A percentile compares a stretch with the other conserved stretches of the same genome.
Conservation (phyloP, 2,329 filamentous ascomycete genomes). For the Coniochaeta sp. region DNA sequence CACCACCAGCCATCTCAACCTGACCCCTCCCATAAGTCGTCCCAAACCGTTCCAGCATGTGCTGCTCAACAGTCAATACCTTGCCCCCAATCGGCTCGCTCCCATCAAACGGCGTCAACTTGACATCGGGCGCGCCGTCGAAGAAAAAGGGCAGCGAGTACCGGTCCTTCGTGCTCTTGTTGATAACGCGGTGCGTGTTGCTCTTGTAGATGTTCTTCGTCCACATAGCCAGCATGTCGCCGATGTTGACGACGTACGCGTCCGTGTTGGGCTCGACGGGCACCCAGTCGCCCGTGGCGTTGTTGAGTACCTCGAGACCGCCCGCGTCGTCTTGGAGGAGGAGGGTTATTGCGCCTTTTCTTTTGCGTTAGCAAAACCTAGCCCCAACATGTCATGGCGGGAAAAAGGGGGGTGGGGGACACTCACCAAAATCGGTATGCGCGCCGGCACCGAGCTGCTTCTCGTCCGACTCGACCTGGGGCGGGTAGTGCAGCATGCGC, state of each 20-base stretch:
- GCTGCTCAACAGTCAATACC: conserved; percentile 21
- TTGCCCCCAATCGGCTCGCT: conserved; percentile 15
- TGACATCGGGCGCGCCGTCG: conserved; percentile 41
- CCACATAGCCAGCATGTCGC: conserved; percentile 41
- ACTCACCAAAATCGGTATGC: conserved; percentile 48
- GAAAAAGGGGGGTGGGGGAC: conserved; percentile 49
- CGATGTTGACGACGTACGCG: conserved; percentile 45
- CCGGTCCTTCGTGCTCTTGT: conserved; percentile 39
- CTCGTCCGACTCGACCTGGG: conserved; percentile 25
- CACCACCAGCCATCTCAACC: neutral
- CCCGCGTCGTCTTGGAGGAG: conserved; percentile 43
- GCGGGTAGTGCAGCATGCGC: conserved; percentile 42
- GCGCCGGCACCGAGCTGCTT: conserved; percentile 32
- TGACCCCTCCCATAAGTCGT: neutral
- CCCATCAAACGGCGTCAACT: conserved; percentile 23
- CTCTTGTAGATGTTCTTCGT: conserved; percentile 46
- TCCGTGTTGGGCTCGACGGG: conserved; percentile 33
- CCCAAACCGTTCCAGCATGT: conserved; percentile 23
- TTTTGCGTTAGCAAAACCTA: no score
- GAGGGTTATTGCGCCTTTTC: conserved; percentile 37
- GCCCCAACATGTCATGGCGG: neutral
- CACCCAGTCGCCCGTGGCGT: conserved; percentile 34
- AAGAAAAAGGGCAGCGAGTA: conserved; percentile 53
- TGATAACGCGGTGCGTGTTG: conserved; percentile 49
- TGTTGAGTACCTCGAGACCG: conserved; percentile 45